Conservation (phyloP, 441 rosid species). For the Breynia disticha region DNA sequence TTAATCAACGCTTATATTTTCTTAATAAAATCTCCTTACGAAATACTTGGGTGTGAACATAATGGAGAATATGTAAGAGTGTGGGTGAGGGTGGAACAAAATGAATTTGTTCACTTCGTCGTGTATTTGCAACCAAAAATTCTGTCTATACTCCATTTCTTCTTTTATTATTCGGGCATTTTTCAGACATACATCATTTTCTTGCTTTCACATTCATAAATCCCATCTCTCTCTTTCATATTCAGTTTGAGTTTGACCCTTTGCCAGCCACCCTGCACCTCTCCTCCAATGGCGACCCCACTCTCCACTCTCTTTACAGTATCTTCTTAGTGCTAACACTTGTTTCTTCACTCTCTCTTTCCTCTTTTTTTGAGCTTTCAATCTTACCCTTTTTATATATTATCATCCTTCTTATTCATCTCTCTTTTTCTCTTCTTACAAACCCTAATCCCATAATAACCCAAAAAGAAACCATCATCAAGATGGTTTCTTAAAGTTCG, state of each 20-base stretch:
- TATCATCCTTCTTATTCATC: conserved; percentile 14
- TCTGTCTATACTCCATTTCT: not conserved
- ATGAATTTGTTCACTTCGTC: too few species aligned
- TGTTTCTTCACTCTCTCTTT: conserved; percentile 9
- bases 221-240: conserved; percentile 22
- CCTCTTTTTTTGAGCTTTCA: conserved; percentile 5
- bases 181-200: conserved; percentile 13
- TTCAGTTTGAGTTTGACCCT: conserved; percentile 68
- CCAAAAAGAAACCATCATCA: not conserved
- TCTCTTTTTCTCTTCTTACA: conserved; percentile 18
- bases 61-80: too few species aligned
- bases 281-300: conserved; percentile 41
- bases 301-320: conserved; percentile 37
- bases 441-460: conserved; percentile 36
- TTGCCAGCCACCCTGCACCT: conserved; percentile 65
- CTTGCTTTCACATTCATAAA: conserved; percentile 39
- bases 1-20: too few species aligned
- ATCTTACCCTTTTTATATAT: conserved; percentile 20
- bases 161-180: not conserved
- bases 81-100: too few species aligned
- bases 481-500: not conserved
- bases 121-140: too few species aligned
- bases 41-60: too few species aligned
- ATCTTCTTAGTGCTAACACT: conserved; percentile 36
- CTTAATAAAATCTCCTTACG: too few species aligned